These are phyloP conservation scores for Naumovozyma dairenensis DNA, from an alignment of 805 yeast species.

Conservation along the genomic window DNA sequence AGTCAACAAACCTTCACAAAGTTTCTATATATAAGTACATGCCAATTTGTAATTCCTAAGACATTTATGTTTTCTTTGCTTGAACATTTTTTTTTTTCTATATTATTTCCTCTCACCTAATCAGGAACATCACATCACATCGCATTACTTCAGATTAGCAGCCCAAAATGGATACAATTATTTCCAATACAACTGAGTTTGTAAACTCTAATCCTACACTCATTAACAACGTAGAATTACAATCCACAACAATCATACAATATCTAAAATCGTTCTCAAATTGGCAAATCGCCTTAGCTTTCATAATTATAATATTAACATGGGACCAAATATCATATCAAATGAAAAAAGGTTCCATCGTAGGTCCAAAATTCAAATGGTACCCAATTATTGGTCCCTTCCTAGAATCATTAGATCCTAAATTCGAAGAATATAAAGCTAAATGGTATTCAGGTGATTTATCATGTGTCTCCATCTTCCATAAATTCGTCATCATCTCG, in stretches of 20 bases:
- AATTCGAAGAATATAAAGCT: slow-evolving; percentile 83
- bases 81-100: too few species aligned
- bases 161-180: too few species aligned
- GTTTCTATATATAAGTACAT: too few species aligned
- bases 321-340: slow-evolving; percentile 77
- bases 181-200: too few species aligned
- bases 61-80: too few species aligned
- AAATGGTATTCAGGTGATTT: slow-evolving; percentile 94
- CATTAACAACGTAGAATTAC: too few species aligned
- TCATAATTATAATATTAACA: slow-evolving; percentile 39
- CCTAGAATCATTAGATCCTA: slow-evolving; percentile 87
- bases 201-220: too few species aligned
- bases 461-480: slow-evolving; percentile 95
- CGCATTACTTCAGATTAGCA: too few species aligned
- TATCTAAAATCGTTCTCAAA: slow-evolving; percentile 34
- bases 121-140: too few species aligned
- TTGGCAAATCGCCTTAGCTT: slow-evolving; percentile 42
- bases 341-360: slow-evolving; percentile 73
- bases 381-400: slow-evolving; percentile 98
- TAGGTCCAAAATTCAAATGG: slow-evolving; percentile 77
- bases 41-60: too few species aligned
- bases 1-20: too few species aligned
- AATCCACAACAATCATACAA: neutral
- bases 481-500: slow-evolving; percentile 93
- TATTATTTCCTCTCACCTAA: too few species aligned